Base-by-base conservation (phyloP, 768 basidiomycete genomes). In the Cystobasidium ongulense region DNA sequence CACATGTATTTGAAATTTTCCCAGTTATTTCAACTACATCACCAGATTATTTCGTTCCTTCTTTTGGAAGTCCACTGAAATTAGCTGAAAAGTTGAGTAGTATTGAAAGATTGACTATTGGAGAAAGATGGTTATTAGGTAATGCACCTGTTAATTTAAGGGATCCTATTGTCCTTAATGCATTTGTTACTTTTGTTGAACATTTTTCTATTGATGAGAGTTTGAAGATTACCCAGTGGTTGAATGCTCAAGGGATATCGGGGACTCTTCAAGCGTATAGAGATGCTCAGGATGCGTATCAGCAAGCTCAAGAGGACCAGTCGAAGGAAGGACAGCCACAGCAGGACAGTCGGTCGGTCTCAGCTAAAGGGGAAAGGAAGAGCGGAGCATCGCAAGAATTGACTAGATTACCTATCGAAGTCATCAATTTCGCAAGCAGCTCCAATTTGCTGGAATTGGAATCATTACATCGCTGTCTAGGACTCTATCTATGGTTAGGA, bases 401-500 rank as follows among this genome's bases (percentile, higher is more conserved):
- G 31, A 17, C 13, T 31, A 38, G 57, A 61, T 31, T 64, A 64
- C 63, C 57, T 21, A 23, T 11, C 11, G 36, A 38, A 21, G 38
- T 35, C 25, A 23, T 36, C 23, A 27, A 10, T 36, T 63, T 63
- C 63, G 63, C 39, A 36, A 46, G 27, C 63, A 23, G 63, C 23
- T 39, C 73, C 7, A 74, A 73, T n/a, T 77, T 82, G 54, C 63
- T 75, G 13, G 68, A 66, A 17, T 80, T 97, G 57, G 94, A 97
- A 81, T 83, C 85, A 4, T 81, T 91, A 74, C 92, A 99, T 81
- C 89, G 88, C 77, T 82, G 86, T 35, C 78, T 91, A 33, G 87
- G 88, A 17, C 77, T 89, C 25, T 97, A 97, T 81, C 82, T 92
- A 62, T 99, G 95, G 95, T 83, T 93, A 76, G 84, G 84, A 23